phyloP scores from a whole-genome alignment of 352 stramenopile species.

The Globisporangium cylindrosporum region DNA sequence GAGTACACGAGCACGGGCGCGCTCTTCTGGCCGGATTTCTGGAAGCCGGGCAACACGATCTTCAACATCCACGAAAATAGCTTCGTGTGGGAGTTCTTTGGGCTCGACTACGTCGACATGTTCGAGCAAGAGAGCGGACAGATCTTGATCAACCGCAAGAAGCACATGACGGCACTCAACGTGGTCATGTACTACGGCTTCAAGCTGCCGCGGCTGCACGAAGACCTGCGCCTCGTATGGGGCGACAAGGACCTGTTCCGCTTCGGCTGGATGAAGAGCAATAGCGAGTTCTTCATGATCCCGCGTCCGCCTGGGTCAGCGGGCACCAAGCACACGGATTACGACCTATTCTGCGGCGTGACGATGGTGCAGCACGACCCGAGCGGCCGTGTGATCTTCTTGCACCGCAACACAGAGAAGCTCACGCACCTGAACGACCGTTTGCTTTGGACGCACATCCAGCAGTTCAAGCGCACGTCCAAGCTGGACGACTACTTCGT shows the following conservation, averaged over 20 bases:
- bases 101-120: conserved; percentile 23
- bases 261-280: conserved; percentile 26
- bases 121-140: conserved; percentile 28
- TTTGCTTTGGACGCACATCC: conserved; percentile 56
- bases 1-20: conserved; percentile 18
- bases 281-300: conserved; percentile 24
- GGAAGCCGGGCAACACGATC: conserved; percentile 22
- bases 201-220: conserved; percentile 4
- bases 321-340: conserved; percentile 19
- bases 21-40: conserved; percentile 26
- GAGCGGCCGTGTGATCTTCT: conserved; percentile 21
- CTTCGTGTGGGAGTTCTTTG: conserved; percentile 24
- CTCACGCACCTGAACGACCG: conserved; percentile 29
- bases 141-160: conserved; percentile 19
- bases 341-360: conserved; percentile 56
- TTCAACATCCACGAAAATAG: conserved; percentile 25
- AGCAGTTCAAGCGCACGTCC: conserved; percentile 46
- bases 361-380: conserved; percentile 75
- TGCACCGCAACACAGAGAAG: conserved; percentile 27
- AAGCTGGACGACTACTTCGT: conserved; percentile 47
- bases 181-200: conserved; percentile 29
- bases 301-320: conserved; percentile 15
- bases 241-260: conserved; percentile 26
- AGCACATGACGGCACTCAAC: conserved; percentile 20
- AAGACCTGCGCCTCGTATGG: conserved; percentile 19